Evolutionary conservation across 2,329 filamentous ascomycete genomes (phyloP).

Genomic region (Curvularia eragrostidis): DNA sequence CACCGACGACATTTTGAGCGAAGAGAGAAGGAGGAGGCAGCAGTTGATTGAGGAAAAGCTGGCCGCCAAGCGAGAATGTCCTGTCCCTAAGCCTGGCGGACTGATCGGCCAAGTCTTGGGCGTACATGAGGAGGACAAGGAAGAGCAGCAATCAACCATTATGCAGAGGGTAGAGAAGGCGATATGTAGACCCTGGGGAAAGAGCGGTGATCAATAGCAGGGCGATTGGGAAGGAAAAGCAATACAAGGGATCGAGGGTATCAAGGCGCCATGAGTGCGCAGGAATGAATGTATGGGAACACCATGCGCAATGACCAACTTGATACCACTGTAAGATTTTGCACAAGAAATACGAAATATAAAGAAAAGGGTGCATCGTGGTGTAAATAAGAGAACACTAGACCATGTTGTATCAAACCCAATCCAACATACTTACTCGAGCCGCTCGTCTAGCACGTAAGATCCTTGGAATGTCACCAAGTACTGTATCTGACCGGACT

Average conservation of each 20-base stretch:
- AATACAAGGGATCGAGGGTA: background rate
- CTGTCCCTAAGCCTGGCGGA: constrained; percentile 87
- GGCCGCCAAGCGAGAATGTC: constrained; percentile 72
- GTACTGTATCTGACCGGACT: background rate
- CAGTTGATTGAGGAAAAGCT: constrained; percentile 29
- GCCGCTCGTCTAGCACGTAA: background rate
- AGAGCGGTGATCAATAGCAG: constrained; percentile 21
- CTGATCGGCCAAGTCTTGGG: constrained; percentile 77
- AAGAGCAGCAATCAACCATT: constrained; percentile 19
- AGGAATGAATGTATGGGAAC: background rate
- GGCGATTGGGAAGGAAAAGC: background rate
- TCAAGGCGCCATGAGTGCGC: background rate
- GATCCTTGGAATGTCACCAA: background rate
- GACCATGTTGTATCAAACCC: background rate
- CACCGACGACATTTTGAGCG: constrained; percentile 30
- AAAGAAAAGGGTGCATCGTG: background rate
- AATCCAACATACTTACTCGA: background rate
- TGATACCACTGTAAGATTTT: background rate
- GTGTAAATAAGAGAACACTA: constrained; percentile 10
- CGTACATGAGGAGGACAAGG: constrained; percentile 55
- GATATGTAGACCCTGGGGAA: constrained; percentile 20
- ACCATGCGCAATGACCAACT: background rate
- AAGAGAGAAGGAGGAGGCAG: constrained; percentile 24
- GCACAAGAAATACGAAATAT: constrained; percentile 4
- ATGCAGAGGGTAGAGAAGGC: constrained; percentile 20